A percentile compares a stretch with the other conserved stretches of the same genome.
phyloP scores from a whole-genome alignment of 768 basidiomycete genomes.

The Chiua virens region DNA sequence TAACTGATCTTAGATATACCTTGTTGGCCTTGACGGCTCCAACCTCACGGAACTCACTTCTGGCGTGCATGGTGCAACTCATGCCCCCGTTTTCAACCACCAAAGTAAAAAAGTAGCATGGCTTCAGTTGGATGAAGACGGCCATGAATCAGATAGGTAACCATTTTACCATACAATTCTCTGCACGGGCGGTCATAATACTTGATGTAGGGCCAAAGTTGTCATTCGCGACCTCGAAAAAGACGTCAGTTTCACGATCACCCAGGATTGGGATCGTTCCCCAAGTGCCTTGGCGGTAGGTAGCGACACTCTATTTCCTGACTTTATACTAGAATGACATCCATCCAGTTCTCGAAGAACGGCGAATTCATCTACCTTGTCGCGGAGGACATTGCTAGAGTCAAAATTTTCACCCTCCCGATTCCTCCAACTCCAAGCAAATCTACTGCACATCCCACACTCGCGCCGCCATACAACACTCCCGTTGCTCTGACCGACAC shows the following conservation, averaged over 20 bases:
- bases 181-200: neutral
- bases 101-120: constrained; percentile 77
- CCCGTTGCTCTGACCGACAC: constrained; percentile 61
- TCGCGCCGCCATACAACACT: constrained; percentile 40
- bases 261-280: constrained; percentile 85
- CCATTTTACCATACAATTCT: neutral
- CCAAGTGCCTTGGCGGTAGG: constrained; percentile 35
- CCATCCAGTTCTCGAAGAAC: constrained; percentile 67
- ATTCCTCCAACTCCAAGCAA: constrained; percentile 59
- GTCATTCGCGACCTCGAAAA: constrained; percentile 74
- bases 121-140: constrained; percentile 85
- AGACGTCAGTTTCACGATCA: constrained; percentile 68
- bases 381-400: constrained; percentile 74
- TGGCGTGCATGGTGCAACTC: constrained; percentile 82
- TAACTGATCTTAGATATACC: constrained; percentile 55
- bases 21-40: constrained; percentile 57
- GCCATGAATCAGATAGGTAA: constrained; percentile 85
- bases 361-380: constrained; percentile 69
- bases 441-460: constrained; percentile 51
- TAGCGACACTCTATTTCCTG: neutral
- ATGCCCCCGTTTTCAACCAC: constrained; percentile 65
- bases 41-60: constrained; percentile 72
- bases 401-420: constrained; percentile 71
- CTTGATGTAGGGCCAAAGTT: constrained; percentile 58
- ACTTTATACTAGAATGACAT: neutral